These are phyloP conservation scores for Trametes pubescens DNA, from an alignment of 1,284 basidiomycete genomes.

Conservation along the genomic window DNA sequence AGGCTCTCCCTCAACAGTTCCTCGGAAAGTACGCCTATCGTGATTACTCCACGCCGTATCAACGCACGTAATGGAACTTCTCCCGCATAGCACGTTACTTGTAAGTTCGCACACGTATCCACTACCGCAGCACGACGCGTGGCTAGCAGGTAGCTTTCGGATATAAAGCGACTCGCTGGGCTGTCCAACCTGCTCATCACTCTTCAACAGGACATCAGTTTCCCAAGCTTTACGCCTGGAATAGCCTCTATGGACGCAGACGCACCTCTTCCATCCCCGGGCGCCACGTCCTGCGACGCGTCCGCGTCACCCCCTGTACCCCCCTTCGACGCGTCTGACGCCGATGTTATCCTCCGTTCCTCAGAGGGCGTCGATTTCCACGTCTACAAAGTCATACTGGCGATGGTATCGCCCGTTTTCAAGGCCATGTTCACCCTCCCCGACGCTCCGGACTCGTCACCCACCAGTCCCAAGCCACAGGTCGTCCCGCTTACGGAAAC, in stretches of 20 bases:
- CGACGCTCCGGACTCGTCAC: neutral
- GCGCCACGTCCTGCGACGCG: slow-evolving; percentile 15
- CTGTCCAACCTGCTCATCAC: neutral
- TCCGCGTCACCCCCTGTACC: too few relatives aligned
- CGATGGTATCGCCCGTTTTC: slow-evolving; percentile 14
- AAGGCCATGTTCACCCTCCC: slow-evolving; percentile 16
- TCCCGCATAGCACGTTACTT: too few relatives aligned
- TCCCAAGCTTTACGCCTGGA: neutral
- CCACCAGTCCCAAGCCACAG: neutral
- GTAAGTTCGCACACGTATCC: neutral
- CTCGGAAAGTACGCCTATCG: too few relatives aligned
- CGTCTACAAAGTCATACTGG: slow-evolving; percentile 14
- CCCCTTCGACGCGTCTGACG: slow-evolving; percentile 16
- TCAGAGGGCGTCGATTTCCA: slow-evolving; percentile 17
- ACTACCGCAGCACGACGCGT: neutral
- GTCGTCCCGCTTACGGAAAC: slow-evolving; percentile 6
- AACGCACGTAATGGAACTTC: too few relatives aligned
- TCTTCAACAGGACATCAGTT: too few relatives aligned
- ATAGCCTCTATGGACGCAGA: slow-evolving; percentile 3
- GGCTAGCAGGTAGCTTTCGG: neutral
- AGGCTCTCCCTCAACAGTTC: too few relatives aligned
- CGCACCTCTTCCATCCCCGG: neutral
- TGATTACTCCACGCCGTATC: too few relatives aligned
- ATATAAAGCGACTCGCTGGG: neutral
- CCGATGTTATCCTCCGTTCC: slow-evolving; percentile 11